Base-by-base conservation (phyloP, 1,284 basidiomycete species). In the Hemileia vastatrix region DNA sequence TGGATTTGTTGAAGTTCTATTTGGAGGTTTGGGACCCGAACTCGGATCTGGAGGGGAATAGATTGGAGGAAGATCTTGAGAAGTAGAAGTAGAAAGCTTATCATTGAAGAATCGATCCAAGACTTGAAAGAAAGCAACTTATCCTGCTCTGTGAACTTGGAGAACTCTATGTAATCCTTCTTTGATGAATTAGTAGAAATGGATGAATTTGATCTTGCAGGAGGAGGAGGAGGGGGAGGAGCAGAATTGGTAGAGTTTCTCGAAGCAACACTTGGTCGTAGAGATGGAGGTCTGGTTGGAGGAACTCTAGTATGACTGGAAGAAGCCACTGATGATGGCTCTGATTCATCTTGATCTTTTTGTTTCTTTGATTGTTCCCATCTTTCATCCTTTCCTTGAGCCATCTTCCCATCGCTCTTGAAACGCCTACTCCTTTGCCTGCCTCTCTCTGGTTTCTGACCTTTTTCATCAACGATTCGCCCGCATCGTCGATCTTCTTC, bases 41-140 rank as follows among this genome's bases (percentile, higher is more conserved):
- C n/a, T n/a, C n/a, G n/a, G n/a, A n/a, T n/a, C n/a, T n/a, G n/a
- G n/a, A n/a, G n/a, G n/a, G n/a, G n/a, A n/a, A n/a, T n/a, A n/a
- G n/a, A n/a, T n/a, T n/a, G n/a, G n/a, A n/a, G n/a, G n/a, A n/a
- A n/a, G n/a, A n/a, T n/a, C n/a, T n/a, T n/a, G n/a, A n/a, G n/a
- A n/a, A n/a, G n/a, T n/a, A n/a, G n/a, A n/a, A n/a, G n/a, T 11
- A 40, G 36, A 40, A 15, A 40, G 36, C 15, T 40, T 40, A 40
- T 40, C 11, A 40, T 40, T 40, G 36, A 40, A 40, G 43, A 70
- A 65, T 40, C 72, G 67, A 56, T 72, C 70, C 13, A 74, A 66
- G 13, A 72, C 57, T 15, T 56, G 57, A 40, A 71, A 72, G 61
- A 72, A 73, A 24, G 68, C 69, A 64, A 53, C 50, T 72, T 71